These are phyloP conservation scores for Elsinoe necatrix DNA, from an alignment of 2,329 filamentous ascomycete species.

Conservation along the genomic window DNA sequence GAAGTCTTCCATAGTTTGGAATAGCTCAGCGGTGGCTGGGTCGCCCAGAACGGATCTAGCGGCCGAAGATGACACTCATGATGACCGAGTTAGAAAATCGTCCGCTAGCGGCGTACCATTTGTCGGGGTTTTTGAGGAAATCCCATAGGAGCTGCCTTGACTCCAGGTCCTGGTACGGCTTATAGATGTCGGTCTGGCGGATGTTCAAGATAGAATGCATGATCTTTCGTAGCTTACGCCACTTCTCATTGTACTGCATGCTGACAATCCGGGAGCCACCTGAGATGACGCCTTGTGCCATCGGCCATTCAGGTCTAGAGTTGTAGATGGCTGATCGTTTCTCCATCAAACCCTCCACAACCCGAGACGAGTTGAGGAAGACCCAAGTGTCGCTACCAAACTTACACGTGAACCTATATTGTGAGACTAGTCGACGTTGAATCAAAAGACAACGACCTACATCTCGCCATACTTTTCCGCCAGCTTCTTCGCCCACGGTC, in stretches of 20 bases:
- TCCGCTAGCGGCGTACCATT: slow-evolving; percentile 40
- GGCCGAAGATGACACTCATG: slow-evolving; percentile 32
- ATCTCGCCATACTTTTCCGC: slow-evolving; percentile 15
- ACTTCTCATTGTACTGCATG: slow-evolving; percentile 40
- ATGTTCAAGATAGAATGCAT: slow-evolving; percentile 36
- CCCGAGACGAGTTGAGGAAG: slow-evolving; percentile 35
- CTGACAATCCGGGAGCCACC: slow-evolving; percentile 41
- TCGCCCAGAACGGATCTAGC: slow-evolving; percentile 23
- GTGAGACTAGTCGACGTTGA: neutral
- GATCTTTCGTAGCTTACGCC: slow-evolving; percentile 41
- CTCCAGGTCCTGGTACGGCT: slow-evolving; percentile 40
- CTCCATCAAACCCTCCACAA: slow-evolving; percentile 39
- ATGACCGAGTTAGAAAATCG: slow-evolving; percentile 44
- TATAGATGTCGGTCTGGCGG: slow-evolving; percentile 39
- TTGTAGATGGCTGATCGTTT: slow-evolving; percentile 39
- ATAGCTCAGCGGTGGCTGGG: slow-evolving; percentile 22
- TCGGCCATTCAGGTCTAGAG: slow-evolving; percentile 31
- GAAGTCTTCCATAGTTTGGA: slow-evolving; percentile 12
- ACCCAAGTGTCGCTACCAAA: slow-evolving; percentile 35
- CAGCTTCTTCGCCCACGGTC: slow-evolving; percentile 11
- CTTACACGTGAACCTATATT: slow-evolving; percentile 28
- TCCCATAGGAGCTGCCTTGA: slow-evolving; percentile 41
- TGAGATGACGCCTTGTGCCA: slow-evolving; percentile 39
- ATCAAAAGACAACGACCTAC: neutral
- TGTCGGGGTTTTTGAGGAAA: slow-evolving; percentile 33